A percentile compares a stretch with the other conserved stretches of the same genome.
Evolutionary conservation across 2,329 filamentous ascomycete species (phyloP).

Genomic region (Xylariaceae sp.): DNA sequence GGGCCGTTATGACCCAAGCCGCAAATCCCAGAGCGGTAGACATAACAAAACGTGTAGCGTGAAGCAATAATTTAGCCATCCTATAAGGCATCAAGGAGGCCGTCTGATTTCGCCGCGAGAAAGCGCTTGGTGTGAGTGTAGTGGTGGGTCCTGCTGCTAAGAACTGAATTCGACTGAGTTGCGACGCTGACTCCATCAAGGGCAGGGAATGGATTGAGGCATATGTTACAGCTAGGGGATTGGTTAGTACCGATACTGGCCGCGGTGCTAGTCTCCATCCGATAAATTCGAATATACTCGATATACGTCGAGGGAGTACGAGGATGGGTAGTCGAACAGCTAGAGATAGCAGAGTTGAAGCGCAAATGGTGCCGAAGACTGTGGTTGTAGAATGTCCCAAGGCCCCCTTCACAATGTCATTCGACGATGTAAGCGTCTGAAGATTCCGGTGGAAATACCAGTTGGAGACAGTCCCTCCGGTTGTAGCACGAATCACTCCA

Average conservation of each 20-base stretch:
- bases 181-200: conserved; percentile 77
- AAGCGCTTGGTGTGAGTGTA: conserved; percentile 65
- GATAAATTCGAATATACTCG: conserved; percentile 71
- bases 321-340: conserved; percentile 85
- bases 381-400: conserved; percentile 82
- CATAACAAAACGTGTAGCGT: conserved; percentile 91
- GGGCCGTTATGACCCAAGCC: conserved; percentile 94
- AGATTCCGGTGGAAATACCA: conserved; percentile 98
- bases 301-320: conserved; percentile 75
- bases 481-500: conserved; percentile 87
- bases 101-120: conserved; percentile 51
- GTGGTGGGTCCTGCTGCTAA: conserved; percentile 78
- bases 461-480: conserved; percentile 93
- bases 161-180: conserved; percentile 82
- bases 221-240: conserved; percentile 91
- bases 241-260: conserved; percentile 83
- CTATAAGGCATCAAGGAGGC: conserved; percentile 80
- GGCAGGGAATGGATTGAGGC: conserved; percentile 91
- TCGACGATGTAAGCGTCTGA: conserved; percentile 76
- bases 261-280: conserved; percentile 84
- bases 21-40: conserved; percentile 88
- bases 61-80: conserved; percentile 87
- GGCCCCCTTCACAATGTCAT: conserved; percentile 83
- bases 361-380: conserved; percentile 89
- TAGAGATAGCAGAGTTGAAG: conserved; percentile 82